Base-by-base conservation (phyloP, 331 rosid species). In the Phaseolus coccineus region DNA sequence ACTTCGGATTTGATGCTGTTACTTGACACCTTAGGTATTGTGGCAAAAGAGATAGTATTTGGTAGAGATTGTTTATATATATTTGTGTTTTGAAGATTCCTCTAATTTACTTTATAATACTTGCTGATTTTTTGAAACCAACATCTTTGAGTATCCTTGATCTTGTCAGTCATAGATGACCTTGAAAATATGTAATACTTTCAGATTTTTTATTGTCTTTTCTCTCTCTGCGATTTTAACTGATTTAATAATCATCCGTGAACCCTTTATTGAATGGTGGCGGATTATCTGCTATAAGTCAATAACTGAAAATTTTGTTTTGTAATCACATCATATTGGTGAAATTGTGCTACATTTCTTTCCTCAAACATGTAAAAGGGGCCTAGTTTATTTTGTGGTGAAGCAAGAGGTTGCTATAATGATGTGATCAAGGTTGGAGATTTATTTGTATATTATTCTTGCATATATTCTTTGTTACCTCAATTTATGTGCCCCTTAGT, bases 1-100 rank as follows among this genome's bases (percentile, higher is more conserved):
- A 19, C 22, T 19, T 19, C 22, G 22, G 22, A 19, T 64, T 64
- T 56, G 42, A 77, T 78, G 56, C 0, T 33, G 31, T 39, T 27
- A 19, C 31, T 4, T 55, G 71, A n/a, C 81, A 44, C 47, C n/a
- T 67, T 77, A 51, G 71, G 76, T 61, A 47, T 58, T 31, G 65
- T 68, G 37, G 56, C 24, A 66, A 57, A 37, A 11, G 39, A 19
- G 39, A 46, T 40, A 31, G 51, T 67, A 28, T 37, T 19, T 1
- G 47, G 14, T 68, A 52, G 69, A 57, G 48, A 74, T 39, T 39
- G 11, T 19, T 35, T 30, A 35, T 22, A 44, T 47, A 31, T 46
- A 27, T 47, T 64, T 69, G 61, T 33, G 24, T 66, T 67, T 66
- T 39, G 35, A 66, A 46, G 71, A 76, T 53, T 63, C 62, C 37